Evolutionary conservation across 805 yeast species (phyloP), one percentile per base, ranked within the genome.

Genomic region (Torulaspora microellipsoides): DNA sequence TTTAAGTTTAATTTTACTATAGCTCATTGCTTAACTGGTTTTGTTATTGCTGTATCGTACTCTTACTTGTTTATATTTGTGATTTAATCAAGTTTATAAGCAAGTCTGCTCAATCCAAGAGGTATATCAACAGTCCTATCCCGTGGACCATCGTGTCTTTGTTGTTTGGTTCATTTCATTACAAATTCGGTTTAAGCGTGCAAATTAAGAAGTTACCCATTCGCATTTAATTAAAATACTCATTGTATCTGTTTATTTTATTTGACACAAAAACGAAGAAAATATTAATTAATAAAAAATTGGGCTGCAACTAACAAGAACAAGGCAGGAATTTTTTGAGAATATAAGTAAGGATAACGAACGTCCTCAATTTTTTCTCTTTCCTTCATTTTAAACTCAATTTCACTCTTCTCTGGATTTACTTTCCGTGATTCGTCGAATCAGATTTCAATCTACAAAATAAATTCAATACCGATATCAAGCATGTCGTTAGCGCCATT

Each of bases 401-500:
- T 14, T 30, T 27, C 10, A 23, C 25, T 15, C 8, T 33, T 31
- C 35, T 23, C 20, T 15, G 10, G 13, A 12, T 17, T 29, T 30
- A 23, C 12, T 10, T 28, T 17, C 23, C 15, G 10, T 33, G 14
- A 17, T 33, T 17, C n/a, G 28, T 31, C 14, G 25, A 20, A 20
- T 20, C 25, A 20, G 8, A 20, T 20, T 20, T 20, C 8, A 27
- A 28, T 13, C 14, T 32, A 38, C 23, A 23, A 10, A 31, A 23
- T 13, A 38, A 32, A 7, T 12, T 15, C 20, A 25, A n/a, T 15
- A 13, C 25, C 25, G 8, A 20, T 20, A 20, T 20, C 25, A 45
- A 13, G 25, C 23, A 62, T 62, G 66, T 62, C 67, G 25, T 51
- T 61, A 39, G 64, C 65, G 17, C 67, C 67, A 28, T 51, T 63